Evolutionary conservation across 2,329 filamentous ascomycete species (phyloP).

Genomic region (Penicillium concentricum): DNA sequence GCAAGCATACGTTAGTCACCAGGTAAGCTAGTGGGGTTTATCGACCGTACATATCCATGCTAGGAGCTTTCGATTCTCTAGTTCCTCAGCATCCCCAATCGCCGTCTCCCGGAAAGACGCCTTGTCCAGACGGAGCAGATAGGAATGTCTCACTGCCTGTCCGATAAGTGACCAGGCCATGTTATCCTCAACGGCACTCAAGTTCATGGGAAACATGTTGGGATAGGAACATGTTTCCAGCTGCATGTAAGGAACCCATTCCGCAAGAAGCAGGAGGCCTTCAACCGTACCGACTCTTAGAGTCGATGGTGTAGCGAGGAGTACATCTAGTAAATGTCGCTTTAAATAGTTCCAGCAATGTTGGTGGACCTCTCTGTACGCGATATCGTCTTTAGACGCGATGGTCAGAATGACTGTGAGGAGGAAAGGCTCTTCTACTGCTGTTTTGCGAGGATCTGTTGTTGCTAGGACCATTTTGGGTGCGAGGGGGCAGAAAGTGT

Average conservation of each 20-base stretch:
- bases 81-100: background rate
- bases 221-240: background rate
- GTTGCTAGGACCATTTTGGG: background rate
- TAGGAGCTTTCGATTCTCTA: constrained; percentile 7
- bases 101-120: constrained; percentile 14
- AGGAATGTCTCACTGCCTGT: constrained; percentile 22
- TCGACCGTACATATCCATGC: constrained; percentile 11
- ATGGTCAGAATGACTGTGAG: constrained; percentile 14
- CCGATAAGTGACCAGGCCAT: constrained; percentile 26
- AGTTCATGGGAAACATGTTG: background rate
- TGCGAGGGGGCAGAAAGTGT: constrained; percentile 3
- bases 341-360: constrained; percentile 9
- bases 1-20: no score
- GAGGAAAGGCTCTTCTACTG: constrained; percentile 10
- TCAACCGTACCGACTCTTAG: constrained; percentile 7
- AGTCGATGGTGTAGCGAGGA: constrained; percentile 8
- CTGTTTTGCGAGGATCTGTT: background rate
- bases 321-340: constrained; percentile 8
- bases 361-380: background rate
- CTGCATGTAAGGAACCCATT: constrained; percentile 21
- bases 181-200: constrained; percentile 14
- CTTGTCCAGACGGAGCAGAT: constrained; percentile 21
- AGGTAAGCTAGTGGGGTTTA: no score
- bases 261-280: constrained; percentile 21
- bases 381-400: constrained; percentile 9